A percentile compares a stretch with the other conserved stretches of the same genome.
phyloP scores from a whole-genome alignment of 331 rosid species.

The Quercus tomentella region DNA sequence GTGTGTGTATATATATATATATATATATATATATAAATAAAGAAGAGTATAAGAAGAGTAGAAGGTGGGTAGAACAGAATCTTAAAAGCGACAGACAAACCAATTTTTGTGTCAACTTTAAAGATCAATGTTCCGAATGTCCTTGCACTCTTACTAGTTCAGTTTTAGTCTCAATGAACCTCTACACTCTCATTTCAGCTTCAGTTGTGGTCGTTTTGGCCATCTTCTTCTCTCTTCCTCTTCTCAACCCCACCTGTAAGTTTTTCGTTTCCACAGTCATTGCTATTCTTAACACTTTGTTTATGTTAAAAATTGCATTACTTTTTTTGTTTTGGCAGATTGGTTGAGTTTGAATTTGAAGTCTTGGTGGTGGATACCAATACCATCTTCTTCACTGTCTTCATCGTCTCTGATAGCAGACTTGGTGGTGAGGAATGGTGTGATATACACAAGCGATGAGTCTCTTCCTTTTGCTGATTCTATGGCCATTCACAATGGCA shows the following conservation, averaged over 20 bases:
- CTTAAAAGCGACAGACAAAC: too few relatives aligned
- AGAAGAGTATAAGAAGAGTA: too few relatives aligned
- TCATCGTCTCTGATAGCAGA: constrained; percentile 33
- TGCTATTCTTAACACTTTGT: too few relatives aligned
- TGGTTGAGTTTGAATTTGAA: background rate
- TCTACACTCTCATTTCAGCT: constrained; percentile 2
- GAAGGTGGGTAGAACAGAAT: too few relatives aligned
- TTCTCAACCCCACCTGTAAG: too few relatives aligned
- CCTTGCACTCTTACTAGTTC: background rate
- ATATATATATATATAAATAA: too few relatives aligned
- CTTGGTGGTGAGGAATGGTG: constrained; percentile 52
- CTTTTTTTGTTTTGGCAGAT: too few relatives aligned
- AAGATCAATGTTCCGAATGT: too few relatives aligned
- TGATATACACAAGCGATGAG: constrained; percentile 60
- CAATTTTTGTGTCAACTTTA: too few relatives aligned
- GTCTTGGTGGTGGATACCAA: background rate
- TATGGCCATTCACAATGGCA: constrained; percentile 60
- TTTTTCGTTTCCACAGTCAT: too few relatives aligned
- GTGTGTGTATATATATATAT: too few relatives aligned
- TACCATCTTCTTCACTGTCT: background rate
- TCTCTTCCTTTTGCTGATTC: constrained; percentile 66
- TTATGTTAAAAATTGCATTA: too few relatives aligned
- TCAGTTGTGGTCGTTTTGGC: constrained; percentile 12
- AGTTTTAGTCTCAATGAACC: background rate
- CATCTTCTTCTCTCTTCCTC: background rate